phyloP scores from a whole-genome alignment of 163 green algal species.

The Smithsoniella earleae region DNA sequence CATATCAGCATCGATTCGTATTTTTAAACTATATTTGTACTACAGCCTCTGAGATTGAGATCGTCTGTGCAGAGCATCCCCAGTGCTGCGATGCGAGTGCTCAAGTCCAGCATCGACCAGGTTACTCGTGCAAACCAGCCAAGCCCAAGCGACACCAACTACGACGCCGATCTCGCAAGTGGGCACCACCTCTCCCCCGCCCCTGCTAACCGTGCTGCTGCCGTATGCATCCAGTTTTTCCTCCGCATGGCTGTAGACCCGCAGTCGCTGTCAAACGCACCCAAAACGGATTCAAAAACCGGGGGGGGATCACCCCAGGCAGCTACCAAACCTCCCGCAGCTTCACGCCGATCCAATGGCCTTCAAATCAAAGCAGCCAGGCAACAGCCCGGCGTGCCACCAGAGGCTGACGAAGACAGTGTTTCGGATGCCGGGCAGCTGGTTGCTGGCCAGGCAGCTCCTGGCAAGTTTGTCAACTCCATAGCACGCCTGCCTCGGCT shows the following conservation, averaged over 20 bases:
- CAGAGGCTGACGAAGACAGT: too few species aligned
- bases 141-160: background rate
- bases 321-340: too few species aligned
- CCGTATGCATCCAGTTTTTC: constrained; percentile 29
- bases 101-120: constrained; percentile 19
- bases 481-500: constrained; percentile 24
- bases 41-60: too few species aligned
- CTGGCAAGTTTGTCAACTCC: background rate
- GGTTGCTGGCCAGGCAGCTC: background rate
- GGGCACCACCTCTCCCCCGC: constrained; percentile 20
- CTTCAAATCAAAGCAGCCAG: too few species aligned
- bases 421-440: constrained; percentile 4
- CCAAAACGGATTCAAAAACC: too few species aligned
- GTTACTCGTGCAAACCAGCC: background rate
- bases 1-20: too few species aligned
- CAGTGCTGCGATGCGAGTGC: background rate
- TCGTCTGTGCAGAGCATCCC: constrained; percentile 29
- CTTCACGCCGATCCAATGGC: too few species aligned
- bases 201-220: background rate
- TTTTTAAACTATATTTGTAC: too few species aligned
- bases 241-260: constrained; percentile 24
- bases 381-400: too few species aligned
- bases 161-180: background rate
- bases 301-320: too few species aligned
- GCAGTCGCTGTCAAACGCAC: too few species aligned